These are phyloP conservation scores for Ogataea hybrid DNA, from an alignment of 1,139 yeast species.

Conservation along the genomic window DNA sequence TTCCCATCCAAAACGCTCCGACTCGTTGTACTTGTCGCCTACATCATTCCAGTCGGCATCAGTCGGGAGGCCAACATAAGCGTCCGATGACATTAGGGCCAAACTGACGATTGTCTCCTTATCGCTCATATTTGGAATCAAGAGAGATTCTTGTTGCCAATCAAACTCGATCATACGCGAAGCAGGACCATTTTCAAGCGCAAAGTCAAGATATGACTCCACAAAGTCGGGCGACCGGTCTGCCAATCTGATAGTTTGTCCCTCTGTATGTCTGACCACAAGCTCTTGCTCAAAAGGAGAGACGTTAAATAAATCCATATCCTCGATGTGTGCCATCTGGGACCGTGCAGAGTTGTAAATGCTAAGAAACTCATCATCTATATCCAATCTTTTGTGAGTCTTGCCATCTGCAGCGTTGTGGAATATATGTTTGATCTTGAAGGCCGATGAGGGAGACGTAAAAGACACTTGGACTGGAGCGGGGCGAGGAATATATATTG, in stretches of 20 bases:
- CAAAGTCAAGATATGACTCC: slow-evolving; percentile 63
- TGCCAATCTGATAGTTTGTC: slow-evolving; percentile 45
- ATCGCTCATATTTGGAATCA: slow-evolving; percentile 74
- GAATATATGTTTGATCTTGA: slow-evolving; percentile 25
- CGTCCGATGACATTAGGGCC: slow-evolving; percentile 88
- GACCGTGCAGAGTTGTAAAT: background rate
- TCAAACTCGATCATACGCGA: slow-evolving; percentile 45
- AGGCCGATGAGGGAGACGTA: slow-evolving; percentile 3
- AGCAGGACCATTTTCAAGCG: slow-evolving; percentile 43
- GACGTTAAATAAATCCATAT: slow-evolving; percentile 2
- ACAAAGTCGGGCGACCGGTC: slow-evolving; percentile 63
- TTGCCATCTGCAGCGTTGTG: slow-evolving; percentile 28
- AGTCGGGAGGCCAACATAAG: slow-evolving; percentile 76
- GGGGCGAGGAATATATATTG: background rate
- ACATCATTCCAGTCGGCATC: slow-evolving; percentile 91
- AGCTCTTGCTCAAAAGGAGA: slow-evolving; percentile 23
- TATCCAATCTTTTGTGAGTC: slow-evolving; percentile 26
- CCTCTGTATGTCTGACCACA: slow-evolving; percentile 22
- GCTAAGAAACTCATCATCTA: slow-evolving; percentile 17
- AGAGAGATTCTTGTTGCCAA: slow-evolving; percentile 49
- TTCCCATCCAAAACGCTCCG: slow-evolving; percentile 78
- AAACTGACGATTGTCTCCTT: slow-evolving; percentile 67
- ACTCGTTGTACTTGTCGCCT: slow-evolving; percentile 32
- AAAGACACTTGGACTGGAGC: background rate
- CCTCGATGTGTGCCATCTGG: slow-evolving; percentile 4